Base-by-base conservation (phyloP, 106 monocot species). In the Phalaenopsis aphrodite region DNA sequence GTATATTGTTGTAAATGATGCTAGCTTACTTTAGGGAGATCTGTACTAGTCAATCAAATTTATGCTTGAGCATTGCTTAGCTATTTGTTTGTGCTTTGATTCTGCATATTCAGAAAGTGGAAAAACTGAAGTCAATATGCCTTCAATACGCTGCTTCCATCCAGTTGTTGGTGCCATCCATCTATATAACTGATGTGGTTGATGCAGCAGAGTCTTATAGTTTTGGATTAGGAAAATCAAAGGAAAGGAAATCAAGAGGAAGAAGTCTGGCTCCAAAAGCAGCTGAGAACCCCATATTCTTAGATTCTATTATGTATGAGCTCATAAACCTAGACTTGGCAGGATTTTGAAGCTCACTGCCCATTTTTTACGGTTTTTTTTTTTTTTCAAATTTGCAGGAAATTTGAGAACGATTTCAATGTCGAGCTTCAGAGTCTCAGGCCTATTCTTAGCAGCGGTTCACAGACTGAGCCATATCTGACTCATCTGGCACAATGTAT, bases 401-500 rank as follows among this genome's bases (percentile, higher is more conserved):
- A 81, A 75, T 93, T 93, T 52, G 93, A 93, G 82, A 88, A 87
- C 77, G 91, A 88, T 82, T 99, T 99, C 81, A 88, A 81, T 72
- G 71, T 41, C 11, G 99, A 90, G 77, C 88, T 99, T 64, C 93
- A 93, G 19, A 90, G 93, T 55, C 90, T 99, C 12, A 82, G 87
- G 11, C 93, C 95, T 30, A 82, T 93, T 46, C 83, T 99, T 72
- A 89, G 89, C 84, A 87, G 85, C 83, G 91, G 82, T 61, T 95
- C 91, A 8, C 93, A 93, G 65, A 84, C 95, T 36, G 95, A 95
- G 69, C 99, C 99, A 4, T 99, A 88, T 74, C 80, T 95, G 78
- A 95, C 95, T 0, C 99, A 90, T 91, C 91, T 99, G 52, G 99
- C 88, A 14, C 99, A 93, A 42, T 99, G 91, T 57, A 89, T 99